Evolutionary conservation across 2,329 filamentous ascomycete species (phyloP).

Genomic region (Aspergillus japonicus): DNA sequence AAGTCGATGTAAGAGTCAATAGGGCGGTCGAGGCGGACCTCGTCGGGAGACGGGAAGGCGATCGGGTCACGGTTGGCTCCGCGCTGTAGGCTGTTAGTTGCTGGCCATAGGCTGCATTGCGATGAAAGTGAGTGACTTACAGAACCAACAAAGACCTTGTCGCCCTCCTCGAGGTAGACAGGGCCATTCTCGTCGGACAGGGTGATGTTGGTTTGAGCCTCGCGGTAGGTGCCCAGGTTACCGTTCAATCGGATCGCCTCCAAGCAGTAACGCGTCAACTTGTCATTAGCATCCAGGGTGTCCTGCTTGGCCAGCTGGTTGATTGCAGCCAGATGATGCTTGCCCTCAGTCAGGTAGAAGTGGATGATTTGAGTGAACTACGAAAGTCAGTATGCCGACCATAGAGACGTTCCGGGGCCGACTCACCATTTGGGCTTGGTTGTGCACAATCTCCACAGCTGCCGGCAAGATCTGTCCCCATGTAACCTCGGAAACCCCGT

Average conservation of each 20-base stretch:
- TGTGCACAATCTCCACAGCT: constrained; percentile 65
- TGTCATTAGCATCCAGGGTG: constrained; percentile 58
- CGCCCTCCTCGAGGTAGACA: constrained; percentile 55
- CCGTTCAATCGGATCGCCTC: constrained; percentile 70
- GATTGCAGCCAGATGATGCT: constrained; percentile 59
- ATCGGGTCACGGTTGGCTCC: constrained; percentile 56
- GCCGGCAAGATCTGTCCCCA: constrained; percentile 70
- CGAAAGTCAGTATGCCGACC: background rate
- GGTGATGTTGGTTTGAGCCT: constrained; percentile 49
- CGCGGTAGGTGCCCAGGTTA: constrained; percentile 61
- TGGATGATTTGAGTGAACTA: constrained; percentile 71
- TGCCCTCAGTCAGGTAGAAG: constrained; percentile 65
- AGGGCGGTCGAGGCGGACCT: constrained; percentile 63
- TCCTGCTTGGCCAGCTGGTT: constrained; percentile 58
- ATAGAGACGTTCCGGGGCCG: constrained; percentile 16
- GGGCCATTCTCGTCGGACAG: constrained; percentile 53
- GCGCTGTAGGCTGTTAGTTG: constrained; percentile 26
- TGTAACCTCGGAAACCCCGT: constrained; percentile 65
- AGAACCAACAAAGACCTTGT: constrained; percentile 65
- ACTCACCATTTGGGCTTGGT: constrained; percentile 65
- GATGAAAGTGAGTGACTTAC: constrained; percentile 35
- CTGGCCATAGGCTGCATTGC: background rate
- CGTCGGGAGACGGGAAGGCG: constrained; percentile 31
- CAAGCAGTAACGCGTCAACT: constrained; percentile 67
- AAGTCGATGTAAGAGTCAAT: constrained; percentile 65